These are phyloP conservation scores for Sarocladiaceae sp. DNA, from an alignment of 2,329 filamentous ascomycete genomes.

Conservation along the genomic window DNA sequence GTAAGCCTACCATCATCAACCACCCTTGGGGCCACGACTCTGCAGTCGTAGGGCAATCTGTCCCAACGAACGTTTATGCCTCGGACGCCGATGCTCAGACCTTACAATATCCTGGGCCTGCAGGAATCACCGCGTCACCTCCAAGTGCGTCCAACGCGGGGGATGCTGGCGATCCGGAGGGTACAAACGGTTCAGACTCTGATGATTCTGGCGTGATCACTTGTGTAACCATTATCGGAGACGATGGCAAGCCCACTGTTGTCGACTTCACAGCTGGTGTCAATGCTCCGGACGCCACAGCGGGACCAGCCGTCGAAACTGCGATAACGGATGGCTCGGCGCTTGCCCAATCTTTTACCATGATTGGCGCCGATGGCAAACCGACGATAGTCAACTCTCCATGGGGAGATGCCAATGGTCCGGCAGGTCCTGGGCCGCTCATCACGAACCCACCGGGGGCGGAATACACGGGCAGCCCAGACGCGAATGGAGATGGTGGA, in stretches of 20 bases:
- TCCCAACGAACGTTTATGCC: neutral
- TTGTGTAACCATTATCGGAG: constrained; percentile 6
- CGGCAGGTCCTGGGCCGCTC: neutral
- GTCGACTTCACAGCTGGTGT: neutral
- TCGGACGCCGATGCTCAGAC: constrained; percentile 1
- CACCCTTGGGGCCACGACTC: constrained; percentile 3
- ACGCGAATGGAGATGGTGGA: neutral
- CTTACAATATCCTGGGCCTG: neutral
- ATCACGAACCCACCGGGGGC: too few relatives aligned
- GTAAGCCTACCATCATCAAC: constrained; percentile 7
- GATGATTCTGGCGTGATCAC: constrained; percentile 1
- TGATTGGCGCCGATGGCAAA: constrained; percentile 10
- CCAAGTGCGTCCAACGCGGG: neutral
- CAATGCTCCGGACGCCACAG: neutral
- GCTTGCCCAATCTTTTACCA: constrained; percentile 4
- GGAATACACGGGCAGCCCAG: too few relatives aligned
- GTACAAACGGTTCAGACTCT: neutral
- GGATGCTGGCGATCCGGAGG: neutral
- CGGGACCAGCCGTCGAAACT: neutral
- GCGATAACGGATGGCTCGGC: constrained; percentile 1
- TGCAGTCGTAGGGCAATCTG: neutral
- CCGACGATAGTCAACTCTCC: neutral
- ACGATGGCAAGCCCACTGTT: constrained; percentile 10
- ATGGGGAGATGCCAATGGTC: neutral
- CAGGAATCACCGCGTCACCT: neutral